Conservation (phyloP, 2,329 filamentous ascomycete species). For the Coniella lustricola region DNA sequence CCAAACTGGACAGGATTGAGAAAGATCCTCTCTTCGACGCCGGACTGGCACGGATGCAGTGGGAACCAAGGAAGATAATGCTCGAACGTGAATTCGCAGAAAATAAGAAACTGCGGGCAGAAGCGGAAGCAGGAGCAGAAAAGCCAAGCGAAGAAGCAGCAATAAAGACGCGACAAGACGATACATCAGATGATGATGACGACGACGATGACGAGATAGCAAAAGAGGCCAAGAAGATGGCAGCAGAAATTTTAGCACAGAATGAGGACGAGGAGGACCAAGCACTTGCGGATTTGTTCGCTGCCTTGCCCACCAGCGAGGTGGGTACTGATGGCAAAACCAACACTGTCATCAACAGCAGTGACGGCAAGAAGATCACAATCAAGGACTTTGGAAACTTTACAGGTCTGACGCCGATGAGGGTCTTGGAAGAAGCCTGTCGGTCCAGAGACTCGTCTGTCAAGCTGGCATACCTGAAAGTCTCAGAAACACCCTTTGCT, state of each 20-base stretch:
- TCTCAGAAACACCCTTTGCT: slow-evolving; percentile 69
- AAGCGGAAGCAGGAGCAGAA: slow-evolving; percentile 25
- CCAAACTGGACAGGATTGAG: slow-evolving; percentile 71
- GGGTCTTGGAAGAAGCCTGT: slow-evolving; percentile 81
- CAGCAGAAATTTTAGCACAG: slow-evolving; percentile 51
- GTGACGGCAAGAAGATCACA: slow-evolving; percentile 48
- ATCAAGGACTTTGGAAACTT: slow-evolving; percentile 81
- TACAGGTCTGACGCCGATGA: slow-evolving; percentile 67
- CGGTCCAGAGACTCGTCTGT: slow-evolving; percentile 67
- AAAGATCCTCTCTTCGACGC: slow-evolving; percentile 71
- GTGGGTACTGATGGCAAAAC: slow-evolving; percentile 52
- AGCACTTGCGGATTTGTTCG: slow-evolving; percentile 49
- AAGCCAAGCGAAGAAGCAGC: slow-evolving; percentile 19
- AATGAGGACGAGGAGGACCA: slow-evolving; percentile 46
- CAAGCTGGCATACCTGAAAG: slow-evolving; percentile 58
- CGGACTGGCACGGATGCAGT: slow-evolving; percentile 55
- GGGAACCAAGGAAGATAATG: slow-evolving; percentile 51
- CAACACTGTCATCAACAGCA: slow-evolving; percentile 45
- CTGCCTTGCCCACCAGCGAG: slow-evolving; percentile 53
- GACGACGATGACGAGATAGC: slow-evolving; percentile 39
- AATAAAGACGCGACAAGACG: slow-evolving; percentile 17
- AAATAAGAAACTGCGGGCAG: slow-evolving; percentile 35
- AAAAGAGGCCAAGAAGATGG: slow-evolving; percentile 51
- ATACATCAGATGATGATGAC: slow-evolving; percentile 22
- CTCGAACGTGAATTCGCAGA: slow-evolving; percentile 56